Conservation (phyloP, 1,284 basidiomycete species). For the Sporisorium scitamineum region DNA sequence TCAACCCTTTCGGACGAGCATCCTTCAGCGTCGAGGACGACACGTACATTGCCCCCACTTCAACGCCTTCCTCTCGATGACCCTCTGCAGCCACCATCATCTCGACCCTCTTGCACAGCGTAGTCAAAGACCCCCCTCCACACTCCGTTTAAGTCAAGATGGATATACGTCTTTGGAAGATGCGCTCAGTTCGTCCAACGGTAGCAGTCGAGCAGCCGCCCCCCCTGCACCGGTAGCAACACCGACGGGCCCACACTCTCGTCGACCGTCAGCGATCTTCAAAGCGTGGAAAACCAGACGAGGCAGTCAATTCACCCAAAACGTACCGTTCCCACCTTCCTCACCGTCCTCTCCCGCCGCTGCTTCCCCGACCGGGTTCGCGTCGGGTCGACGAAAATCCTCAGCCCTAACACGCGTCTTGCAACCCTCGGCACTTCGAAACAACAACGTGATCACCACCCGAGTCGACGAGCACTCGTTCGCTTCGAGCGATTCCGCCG, state of each 20-base stretch:
- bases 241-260: neutral
- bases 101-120: constrained; percentile 22
- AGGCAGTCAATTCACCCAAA: constrained; percentile 3
- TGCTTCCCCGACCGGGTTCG: neutral
- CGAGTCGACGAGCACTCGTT: constrained; percentile 16
- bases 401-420: constrained; percentile 17
- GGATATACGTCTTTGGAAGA: constrained; percentile 6
- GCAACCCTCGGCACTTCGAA: constrained; percentile 3
- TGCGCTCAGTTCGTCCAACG: neutral
- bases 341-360: neutral
- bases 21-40: constrained; percentile 24
- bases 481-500: neutral
- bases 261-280: constrained; percentile 24
- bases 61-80: constrained; percentile 14
- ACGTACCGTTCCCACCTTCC: too few species aligned
- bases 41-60: constrained; percentile 16
- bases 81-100: constrained; percentile 33
- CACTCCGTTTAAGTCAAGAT: constrained; percentile 13
- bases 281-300: constrained; percentile 22
- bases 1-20: constrained; percentile 28
- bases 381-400: constrained; percentile 12
- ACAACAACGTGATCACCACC: neutral
- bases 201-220: neutral
- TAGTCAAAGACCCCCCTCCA: neutral
- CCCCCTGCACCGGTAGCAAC: neutral